Evolutionary conservation across 2,329 filamentous ascomycete genomes (phyloP).

Genomic region (Pyricularia grisea): DNA sequence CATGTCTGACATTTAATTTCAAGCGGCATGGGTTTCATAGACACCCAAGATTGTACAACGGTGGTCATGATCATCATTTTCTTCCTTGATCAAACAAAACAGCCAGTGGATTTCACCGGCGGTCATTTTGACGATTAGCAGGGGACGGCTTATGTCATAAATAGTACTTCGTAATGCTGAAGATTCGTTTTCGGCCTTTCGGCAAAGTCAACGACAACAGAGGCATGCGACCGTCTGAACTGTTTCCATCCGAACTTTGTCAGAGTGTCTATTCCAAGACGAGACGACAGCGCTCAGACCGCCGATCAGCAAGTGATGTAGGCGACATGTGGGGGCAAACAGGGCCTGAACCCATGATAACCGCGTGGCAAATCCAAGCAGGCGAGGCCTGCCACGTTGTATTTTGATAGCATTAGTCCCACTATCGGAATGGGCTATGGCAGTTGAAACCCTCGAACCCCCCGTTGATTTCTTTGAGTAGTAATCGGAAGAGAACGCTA

Average conservation of each 20-base stretch:
- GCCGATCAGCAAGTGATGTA: not conserved
- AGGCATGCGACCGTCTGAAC: too few species aligned
- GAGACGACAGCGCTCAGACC: not conserved
- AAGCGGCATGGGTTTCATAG: not conserved
- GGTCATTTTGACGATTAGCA: too few species aligned
- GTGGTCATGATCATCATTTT: not conserved
- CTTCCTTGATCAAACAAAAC: not conserved
- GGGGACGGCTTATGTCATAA: too few species aligned
- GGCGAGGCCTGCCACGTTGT: not conserved
- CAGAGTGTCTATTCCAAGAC: not conserved
- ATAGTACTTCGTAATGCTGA: too few species aligned
- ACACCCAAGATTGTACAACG: not conserved
- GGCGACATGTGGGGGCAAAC: not conserved
- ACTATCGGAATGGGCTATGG: not conserved
- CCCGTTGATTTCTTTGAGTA: not conserved
- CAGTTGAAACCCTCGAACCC: not conserved
- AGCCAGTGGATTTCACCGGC: not conserved
- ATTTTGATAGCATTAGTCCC: not conserved
- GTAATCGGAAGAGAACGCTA: not conserved
- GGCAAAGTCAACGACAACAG: too few species aligned
- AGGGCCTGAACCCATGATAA: not conserved
- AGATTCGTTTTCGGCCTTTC: too few species aligned
- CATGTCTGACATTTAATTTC: not conserved
- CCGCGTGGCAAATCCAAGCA: not conserved
- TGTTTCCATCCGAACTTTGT: too few species aligned